phyloP scores from a whole-genome alignment of 768 basidiomycete species.

The Boletellus emodensis region DNA sequence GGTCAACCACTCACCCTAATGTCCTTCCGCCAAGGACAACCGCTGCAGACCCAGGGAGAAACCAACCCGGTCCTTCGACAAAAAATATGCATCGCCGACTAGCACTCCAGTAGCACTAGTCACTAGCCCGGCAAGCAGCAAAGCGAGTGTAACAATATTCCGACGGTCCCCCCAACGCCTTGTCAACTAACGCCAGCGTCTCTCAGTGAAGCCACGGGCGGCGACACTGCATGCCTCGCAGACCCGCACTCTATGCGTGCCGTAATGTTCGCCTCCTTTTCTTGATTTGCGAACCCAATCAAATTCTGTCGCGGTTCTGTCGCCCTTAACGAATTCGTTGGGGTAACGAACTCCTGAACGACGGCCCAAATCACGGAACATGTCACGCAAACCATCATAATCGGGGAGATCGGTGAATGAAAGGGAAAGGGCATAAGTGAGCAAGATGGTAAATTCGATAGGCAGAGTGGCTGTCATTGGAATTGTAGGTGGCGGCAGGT shows the following conservation, averaged over 20 bases:
- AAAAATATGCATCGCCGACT: constrained; percentile 1
- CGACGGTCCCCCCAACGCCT: constrained; percentile 3
- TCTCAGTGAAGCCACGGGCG: constrained; percentile 22
- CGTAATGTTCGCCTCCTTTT: constrained; percentile 13
- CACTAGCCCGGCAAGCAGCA: background rate
- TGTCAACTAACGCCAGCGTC: constrained; percentile 22
- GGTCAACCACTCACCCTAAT: constrained; percentile 2
- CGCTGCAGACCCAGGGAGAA: background rate
- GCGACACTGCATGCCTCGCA: constrained; percentile 34
- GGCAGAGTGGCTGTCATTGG: constrained; percentile 73
- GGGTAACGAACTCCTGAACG: constrained; percentile 45
- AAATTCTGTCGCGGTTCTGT: constrained; percentile 33
- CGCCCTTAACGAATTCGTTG: constrained; percentile 17
- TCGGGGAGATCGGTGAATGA: constrained; percentile 89
- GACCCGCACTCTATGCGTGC: constrained; percentile 28
- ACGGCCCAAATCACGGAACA: constrained; percentile 60
- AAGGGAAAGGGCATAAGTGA: constrained; percentile 72
- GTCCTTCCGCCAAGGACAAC: background rate
- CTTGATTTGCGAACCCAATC: constrained; percentile 43
- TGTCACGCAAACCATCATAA: constrained; percentile 73
- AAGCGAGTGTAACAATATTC: background rate
- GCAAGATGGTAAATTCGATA: constrained; percentile 76
- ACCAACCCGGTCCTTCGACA: background rate
- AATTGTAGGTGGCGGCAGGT: constrained; percentile 23
- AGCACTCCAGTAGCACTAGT: background rate